A percentile compares a stretch with the other conserved stretches of the same genome.
These are phyloP conservation scores for Eimeria necatrix DNA, from an alignment of 169 alveolate species.

Conservation along the genomic window DNA sequence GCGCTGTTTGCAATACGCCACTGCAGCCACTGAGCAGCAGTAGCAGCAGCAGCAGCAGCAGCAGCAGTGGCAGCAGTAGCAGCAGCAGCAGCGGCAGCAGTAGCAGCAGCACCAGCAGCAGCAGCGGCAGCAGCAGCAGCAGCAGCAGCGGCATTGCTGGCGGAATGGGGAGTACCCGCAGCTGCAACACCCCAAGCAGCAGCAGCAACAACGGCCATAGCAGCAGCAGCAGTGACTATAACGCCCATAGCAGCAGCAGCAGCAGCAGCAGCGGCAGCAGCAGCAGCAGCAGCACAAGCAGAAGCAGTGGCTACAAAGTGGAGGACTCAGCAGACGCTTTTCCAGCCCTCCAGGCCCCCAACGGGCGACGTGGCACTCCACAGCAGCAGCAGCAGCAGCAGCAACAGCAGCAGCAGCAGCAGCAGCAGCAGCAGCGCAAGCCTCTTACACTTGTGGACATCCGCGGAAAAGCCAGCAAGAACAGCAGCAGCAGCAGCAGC, in stretches of 20 bases:
- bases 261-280: not conserved
- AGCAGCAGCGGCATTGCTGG: no score
- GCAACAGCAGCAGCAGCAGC: not conserved
- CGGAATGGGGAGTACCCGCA: no score
- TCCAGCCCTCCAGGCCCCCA: not conserved
- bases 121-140: no score
- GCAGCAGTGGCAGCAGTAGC: not conserved
- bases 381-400: no score
- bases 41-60: not conserved
- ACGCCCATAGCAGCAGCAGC: not conserved
- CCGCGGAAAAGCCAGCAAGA: not conserved
- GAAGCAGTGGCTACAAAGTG: no score
- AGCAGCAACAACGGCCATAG: not conserved
- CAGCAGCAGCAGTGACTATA: not conserved
- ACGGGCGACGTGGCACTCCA: not conserved
- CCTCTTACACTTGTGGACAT: not conserved
- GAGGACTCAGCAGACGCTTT: not conserved
- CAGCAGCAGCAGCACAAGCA: no score
- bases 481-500: not conserved
- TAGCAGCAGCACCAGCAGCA: no score
- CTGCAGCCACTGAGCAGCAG: not conserved
- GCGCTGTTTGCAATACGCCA: not conserved
- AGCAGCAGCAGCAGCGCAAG: constrained; percentile 4
- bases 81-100: no score
- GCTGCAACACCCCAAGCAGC: no score